Evolutionary conservation across 1,139 yeast genomes (phyloP).

Genomic region (Hyphopichia buzzinii): DNA sequence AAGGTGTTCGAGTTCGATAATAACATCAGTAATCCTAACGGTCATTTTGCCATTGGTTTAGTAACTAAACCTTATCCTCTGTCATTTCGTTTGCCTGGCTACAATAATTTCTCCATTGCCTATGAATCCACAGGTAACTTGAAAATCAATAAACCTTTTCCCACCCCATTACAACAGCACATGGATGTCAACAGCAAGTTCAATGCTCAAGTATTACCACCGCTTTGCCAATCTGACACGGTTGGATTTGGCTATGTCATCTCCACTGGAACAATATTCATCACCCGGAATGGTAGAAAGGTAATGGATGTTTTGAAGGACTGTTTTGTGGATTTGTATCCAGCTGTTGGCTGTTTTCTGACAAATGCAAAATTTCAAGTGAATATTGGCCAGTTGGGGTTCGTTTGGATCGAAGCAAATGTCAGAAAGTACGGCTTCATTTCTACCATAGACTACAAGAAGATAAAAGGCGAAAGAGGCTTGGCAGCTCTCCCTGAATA

Average conservation of each 20-base stretch:
- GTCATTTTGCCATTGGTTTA: slow-evolving; percentile 69
- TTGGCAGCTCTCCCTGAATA: slow-evolving; percentile 43
- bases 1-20: slow-evolving; percentile 53
- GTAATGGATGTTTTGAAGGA: slow-evolving; percentile 81
- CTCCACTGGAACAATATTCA: slow-evolving; percentile 76
- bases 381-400: slow-evolving; percentile 89
- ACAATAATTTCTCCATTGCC: slow-evolving; percentile 76
- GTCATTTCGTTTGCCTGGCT: slow-evolving; percentile 82
- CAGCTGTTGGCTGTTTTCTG: slow-evolving; percentile 82
- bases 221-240: slow-evolving; percentile 78
- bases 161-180: slow-evolving; percentile 49
- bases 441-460: slow-evolving; percentile 49
- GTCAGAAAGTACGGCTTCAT: slow-evolving; percentile 93
- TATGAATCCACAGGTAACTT: slow-evolving; percentile 84
- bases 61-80: slow-evolving; percentile 85
- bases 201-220: slow-evolving; percentile 73
- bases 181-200: slow-evolving; percentile 44
- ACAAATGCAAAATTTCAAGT: slow-evolving; percentile 74
- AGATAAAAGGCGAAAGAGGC: slow-evolving; percentile 45
- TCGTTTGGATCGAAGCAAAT: slow-evolving; percentile 93
- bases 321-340: slow-evolving; percentile 76
- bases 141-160: slow-evolving; percentile 75
- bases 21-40: slow-evolving; percentile 37
- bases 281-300: slow-evolving; percentile 88
- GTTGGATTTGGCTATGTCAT: slow-evolving; percentile 90